Evolutionary conservation across 2,329 filamentous ascomycete species (phyloP), one percentile per base, ranked within the genome.

Genomic region (Aspergillus tamarii): DNA sequence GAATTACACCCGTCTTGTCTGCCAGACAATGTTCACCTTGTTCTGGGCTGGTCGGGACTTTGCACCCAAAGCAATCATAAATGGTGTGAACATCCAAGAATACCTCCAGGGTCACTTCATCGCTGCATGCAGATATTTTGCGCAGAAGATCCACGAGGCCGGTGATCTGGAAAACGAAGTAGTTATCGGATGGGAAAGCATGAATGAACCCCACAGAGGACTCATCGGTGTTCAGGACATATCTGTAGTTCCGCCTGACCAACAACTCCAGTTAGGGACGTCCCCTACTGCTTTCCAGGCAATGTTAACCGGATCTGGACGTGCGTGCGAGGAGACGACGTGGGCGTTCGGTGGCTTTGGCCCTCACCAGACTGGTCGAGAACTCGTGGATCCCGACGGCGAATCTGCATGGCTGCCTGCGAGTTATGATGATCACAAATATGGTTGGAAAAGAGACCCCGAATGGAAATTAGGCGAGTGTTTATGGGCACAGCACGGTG

Each of bases 261-360:
- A 98, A 73, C 92, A 94, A 57, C 82, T 98, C 57, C 93, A 96
- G 73, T 96, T 98, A 76, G 93, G 94, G 19, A 96, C 94, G 5
- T 93, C 91, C 28, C 95, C 95, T 28, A 98, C 95, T 4, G 90
- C 93, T 65, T 99, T 94, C 88, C 96, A 99, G 80, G 90, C 92
- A 1, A 91, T 99, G 39, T 83, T 98, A 39, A 94, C 91, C 0
- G 95, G 94, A n/a, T 93, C 93, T 61, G 95, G 95, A 2, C 86
- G 93, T 65, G 91, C 95, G 48, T 94, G 92, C 72, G 95, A 99
- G 79, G 86, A 97, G 46, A 89, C 94, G 60, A 92, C 89, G 0
- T 99, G 92, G 91, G 94, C 94, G 52, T 97, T 99, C 84, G 95
- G 94, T 32, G 90, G 91, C 6, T 88, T 98, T 74, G 95, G 95